A percentile compares a stretch with the other conserved stretches of the same genome.
phyloP scores from a whole-genome alignment of 2,329 filamentous ascomycete species.

The Xylariales sp. region DNA sequence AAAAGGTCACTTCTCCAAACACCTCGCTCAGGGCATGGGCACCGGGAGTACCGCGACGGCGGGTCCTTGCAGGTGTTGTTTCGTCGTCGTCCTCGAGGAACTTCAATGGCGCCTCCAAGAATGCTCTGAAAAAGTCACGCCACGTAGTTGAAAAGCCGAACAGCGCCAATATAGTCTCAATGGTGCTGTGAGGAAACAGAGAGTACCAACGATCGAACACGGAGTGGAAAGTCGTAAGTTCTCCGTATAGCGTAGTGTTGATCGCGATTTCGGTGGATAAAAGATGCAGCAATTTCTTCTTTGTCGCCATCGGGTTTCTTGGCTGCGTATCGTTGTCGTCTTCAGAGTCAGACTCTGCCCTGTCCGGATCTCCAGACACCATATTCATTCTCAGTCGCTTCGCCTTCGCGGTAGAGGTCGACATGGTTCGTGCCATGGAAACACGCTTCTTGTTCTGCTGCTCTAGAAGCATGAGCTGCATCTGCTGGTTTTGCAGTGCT shows the following conservation, averaged over 20 bases:
- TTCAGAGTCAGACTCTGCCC: constrained; percentile 10
- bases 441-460: too few relatives aligned
- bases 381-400: too few relatives aligned
- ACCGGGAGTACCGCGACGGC: constrained; percentile 55
- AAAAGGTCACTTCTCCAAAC: constrained; percentile 57
- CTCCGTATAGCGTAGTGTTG: constrained; percentile 38
- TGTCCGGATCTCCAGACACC: constrained; percentile 6
- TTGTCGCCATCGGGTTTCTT: constrained; percentile 35
- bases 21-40: constrained; percentile 55
- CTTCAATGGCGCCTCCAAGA: constrained; percentile 54
- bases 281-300: constrained; percentile 44
- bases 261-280: constrained; percentile 42
- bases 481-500: too few relatives aligned
- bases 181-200: constrained; percentile 49
- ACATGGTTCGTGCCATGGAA: too few relatives aligned
- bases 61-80: constrained; percentile 33
- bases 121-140: constrained; percentile 55
- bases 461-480: too few relatives aligned
- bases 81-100: constrained; percentile 52
- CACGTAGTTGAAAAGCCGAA: constrained; percentile 54
- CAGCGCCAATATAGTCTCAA: constrained; percentile 52
- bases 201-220: constrained; percentile 41
- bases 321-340: constrained; percentile 4
- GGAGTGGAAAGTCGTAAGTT: constrained; percentile 40
- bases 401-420: too few relatives aligned